Base-by-base conservation (phyloP, 2,329 filamentous ascomycete species). In the Mycosphaerelloides madeirae region DNA sequence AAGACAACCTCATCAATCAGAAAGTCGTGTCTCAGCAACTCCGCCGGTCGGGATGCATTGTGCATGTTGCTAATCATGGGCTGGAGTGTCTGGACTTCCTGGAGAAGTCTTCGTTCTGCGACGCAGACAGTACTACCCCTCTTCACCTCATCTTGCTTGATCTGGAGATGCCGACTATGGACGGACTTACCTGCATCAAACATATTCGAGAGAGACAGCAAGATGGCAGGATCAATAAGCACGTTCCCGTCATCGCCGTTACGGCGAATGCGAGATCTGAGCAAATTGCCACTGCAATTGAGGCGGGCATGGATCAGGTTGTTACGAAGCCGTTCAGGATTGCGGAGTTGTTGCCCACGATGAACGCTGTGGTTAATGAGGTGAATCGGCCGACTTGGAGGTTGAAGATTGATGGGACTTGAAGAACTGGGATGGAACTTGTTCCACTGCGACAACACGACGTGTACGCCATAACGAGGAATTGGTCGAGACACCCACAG, bases 271-370 rank as follows among this genome's bases (percentile, higher is more conserved):
- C 59, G 16, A 40, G 64, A 4, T 48, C 53, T 1, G 63, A 65
- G 43, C 62, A 65, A 44, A 57, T 61, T n/a, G 39, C 55, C 3
- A 46, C 46, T 14, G 61, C 61, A 22, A 50, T 60, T 13, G 52
- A 59, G 28, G 58, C 59, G 5, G 64, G 64, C 3, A 65, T 65
- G 60, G 61, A 65, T 40, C 53, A 55, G 18, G 62, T 64, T 2
- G 56, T 66, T 3, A 64, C 62, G 8, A 66, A 66, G 46, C 64
- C 64, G 9, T 64, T 61, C 43, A 31, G 61, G 1, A 62, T 66
- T 15, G 56, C 56, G 8, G 64, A 66, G 36, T 41, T 66, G 38
- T 49, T 65, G 33, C 59, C 61, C 11, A 54, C 61, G 46, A 65
- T 66, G 60, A 41, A 54, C 29, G 48, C 44, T 3, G 39, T 66